Conservation (phyloP, 2,329 filamentous ascomycete species). For the Podosphaera fusca region DNA sequence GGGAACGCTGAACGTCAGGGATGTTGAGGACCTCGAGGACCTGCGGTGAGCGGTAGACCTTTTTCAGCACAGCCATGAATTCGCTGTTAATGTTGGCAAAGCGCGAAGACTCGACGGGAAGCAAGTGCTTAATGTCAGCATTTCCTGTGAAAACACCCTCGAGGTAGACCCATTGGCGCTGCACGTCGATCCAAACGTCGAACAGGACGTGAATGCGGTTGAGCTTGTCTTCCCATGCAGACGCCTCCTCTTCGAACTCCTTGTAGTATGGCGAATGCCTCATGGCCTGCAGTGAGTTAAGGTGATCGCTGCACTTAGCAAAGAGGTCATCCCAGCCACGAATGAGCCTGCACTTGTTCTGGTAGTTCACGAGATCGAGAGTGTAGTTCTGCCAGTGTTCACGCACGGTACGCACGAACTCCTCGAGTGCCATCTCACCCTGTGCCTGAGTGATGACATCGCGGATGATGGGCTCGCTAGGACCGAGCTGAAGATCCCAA, state of each 20-base stretch:
- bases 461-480: conserved; percentile 68
- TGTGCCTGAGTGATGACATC: conserved; percentile 90
- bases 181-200: conserved; percentile 99
- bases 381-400: conserved; percentile 94
- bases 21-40: conserved; percentile 93
- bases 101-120: conserved; percentile 85
- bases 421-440: conserved; percentile 93
- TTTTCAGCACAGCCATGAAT: conserved; percentile 98
- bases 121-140: conserved; percentile 90
- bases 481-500: conserved; percentile 82
- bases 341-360: conserved; percentile 93
- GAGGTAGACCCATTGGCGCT: conserved; percentile 97
- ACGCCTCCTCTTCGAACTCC: conserved; percentile 94
- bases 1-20: conserved; percentile 79
- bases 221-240: conserved; percentile 91
- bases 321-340: conserved; percentile 96
- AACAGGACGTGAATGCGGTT: conserved; percentile 95
- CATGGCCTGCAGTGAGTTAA: conserved; percentile 97
- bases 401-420: conserved; percentile 87
- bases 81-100: conserved; percentile 99
- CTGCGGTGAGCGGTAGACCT: conserved; percentile 87
- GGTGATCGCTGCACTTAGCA: conserved; percentile 90
- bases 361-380: conserved; percentile 86
- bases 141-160: conserved; percentile 98
- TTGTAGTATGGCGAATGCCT: conserved; percentile 98